Evolutionary conservation across 768 basidiomycete species (phyloP).

Genomic region (Obba rivulosa): DNA sequence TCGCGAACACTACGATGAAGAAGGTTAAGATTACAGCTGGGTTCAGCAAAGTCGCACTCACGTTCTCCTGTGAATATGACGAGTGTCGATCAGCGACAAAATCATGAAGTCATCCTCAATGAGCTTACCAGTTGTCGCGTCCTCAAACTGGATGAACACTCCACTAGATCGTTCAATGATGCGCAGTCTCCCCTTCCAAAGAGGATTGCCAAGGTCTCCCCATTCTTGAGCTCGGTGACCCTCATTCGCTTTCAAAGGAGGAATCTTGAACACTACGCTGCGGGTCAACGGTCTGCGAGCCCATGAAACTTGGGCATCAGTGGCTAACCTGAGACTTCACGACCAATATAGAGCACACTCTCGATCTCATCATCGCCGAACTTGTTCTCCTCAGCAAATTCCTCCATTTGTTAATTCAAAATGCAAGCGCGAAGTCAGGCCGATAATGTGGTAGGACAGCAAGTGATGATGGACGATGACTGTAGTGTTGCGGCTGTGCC

Average conservation of each 20-base stretch:
- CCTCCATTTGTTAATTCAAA: slow-evolving; percentile 43
- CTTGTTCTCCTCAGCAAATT: slow-evolving; percentile 31
- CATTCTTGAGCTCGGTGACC: slow-evolving; percentile 91
- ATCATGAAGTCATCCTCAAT: neutral
- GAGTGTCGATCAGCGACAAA: slow-evolving; percentile 1
- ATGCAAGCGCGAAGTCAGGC: too few relatives aligned
- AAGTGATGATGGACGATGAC: too few relatives aligned
- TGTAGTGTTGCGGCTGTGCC: too few relatives aligned
- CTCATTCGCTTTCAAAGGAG: slow-evolving; percentile 78
- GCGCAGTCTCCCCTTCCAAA: slow-evolving; percentile 91
- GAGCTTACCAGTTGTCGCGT: slow-evolving; percentile 64
- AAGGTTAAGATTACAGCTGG: neutral
- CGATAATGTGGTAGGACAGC: too few relatives aligned
- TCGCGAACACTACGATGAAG: slow-evolving; percentile 67
- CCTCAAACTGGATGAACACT: slow-evolving; percentile 75
- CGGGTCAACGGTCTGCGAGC: slow-evolving; percentile 17
- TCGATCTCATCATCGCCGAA: slow-evolving; percentile 64
- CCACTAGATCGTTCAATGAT: slow-evolving; percentile 72
- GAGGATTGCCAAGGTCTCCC: slow-evolving; percentile 76
- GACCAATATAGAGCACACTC: slow-evolving; percentile 83
- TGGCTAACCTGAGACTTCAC: slow-evolving; percentile 79
- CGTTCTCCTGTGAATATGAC: slow-evolving; percentile 11
- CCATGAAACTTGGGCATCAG: slow-evolving; percentile 1
- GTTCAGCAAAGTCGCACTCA: slow-evolving; percentile 6
- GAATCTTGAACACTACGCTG: slow-evolving; percentile 96